Evolutionary conservation across 2,329 filamentous ascomycete genomes (phyloP), one percentile per base, ranked within the genome.

Genomic region (Penicillium sp.): DNA sequence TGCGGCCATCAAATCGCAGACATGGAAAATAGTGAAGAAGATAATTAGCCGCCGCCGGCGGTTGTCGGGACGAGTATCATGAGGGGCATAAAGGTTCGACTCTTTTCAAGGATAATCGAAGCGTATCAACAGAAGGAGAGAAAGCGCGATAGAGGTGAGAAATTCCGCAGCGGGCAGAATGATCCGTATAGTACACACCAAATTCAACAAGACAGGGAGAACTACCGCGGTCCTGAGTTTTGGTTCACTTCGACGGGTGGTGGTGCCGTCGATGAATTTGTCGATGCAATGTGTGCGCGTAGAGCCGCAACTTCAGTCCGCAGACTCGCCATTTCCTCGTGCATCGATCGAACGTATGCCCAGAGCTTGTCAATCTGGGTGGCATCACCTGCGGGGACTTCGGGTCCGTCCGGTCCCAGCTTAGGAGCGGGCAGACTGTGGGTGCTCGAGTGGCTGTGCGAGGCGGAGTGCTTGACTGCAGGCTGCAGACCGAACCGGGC

Each of bases 301-400:
- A 74, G 54, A 6, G 63, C 53, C 23, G 64, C 65, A 22, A 74
- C 69, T 50, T 74, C 72, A 8, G 67, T 63, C 44, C 68, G 69
- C 40, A 74, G 56, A 6, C 59, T 59, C 29, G 63, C 62, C 37
- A 74, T 47, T 49, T 72, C 65, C 7, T 71, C 66, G 40, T 74
- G 69, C 37, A 74, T 63, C 31, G 63, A 68, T 27, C 65, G 69
- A 27, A 73, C 66, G 49, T 72, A 71, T 23, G 67, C 59, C 71
- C 71, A 74, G 3, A 74, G 52, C 34, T 69, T 68, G 34, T 69
- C 67, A 3, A 56, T 49, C 20, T 59, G 57, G 36, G 44, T 58
- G 14, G 59, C 35, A 28, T 65, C 64, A 40, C 52, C 52, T 5
- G 51, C 44, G 44, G 53, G 14, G 18, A 34, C 50, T 31, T 63